Percentiles rank a stretch among this genome's conserved stretches.
These are phyloP conservation scores for Cutaneotrichosporon spelunceum DNA, from an alignment of 1,284 basidiomycete species.

Conservation along the genomic window DNA sequence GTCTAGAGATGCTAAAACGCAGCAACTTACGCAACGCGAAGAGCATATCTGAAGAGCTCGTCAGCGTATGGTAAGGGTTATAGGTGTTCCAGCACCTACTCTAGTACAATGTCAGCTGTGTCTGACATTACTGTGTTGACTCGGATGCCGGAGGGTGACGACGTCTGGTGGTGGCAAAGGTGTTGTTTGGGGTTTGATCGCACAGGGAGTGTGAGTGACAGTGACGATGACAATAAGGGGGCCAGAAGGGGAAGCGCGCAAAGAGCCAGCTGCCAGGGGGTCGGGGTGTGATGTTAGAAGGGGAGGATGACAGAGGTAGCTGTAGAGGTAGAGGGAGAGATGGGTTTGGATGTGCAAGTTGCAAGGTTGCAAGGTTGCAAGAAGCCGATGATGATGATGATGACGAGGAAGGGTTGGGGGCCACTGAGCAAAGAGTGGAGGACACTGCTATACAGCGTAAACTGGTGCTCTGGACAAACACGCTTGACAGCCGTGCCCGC, in stretches of 20 bases:
- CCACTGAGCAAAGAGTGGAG: neutral
- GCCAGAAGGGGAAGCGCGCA: too few relatives aligned
- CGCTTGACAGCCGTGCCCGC: too few relatives aligned
- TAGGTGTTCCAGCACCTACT: conserved; percentile 1
- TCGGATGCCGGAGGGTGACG: neutral
- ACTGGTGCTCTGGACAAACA: too few relatives aligned
- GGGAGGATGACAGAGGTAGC: neutral
- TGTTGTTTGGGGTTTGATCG: neutral
- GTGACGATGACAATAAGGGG: neutral
- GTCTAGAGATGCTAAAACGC: neutral
- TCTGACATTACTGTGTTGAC: conserved; percentile 1
- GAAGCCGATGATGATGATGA: neutral
- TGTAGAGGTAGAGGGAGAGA: too few relatives aligned
- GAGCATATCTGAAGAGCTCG: conserved; percentile 30
- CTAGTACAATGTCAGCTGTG: conserved; percentile 1
- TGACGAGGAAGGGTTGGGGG: neutral
- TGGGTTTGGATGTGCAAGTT: too few relatives aligned
- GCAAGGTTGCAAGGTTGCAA: neutral
- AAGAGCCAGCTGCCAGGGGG: neutral
- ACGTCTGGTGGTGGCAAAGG: neutral
- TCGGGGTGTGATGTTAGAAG: neutral
- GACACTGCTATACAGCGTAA: neutral
- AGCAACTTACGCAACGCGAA: conserved; percentile 38
- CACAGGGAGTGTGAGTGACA: neutral
- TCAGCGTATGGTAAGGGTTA: neutral